Conservation (phyloP, 495 filamentous ascomycete species). For the Hapsidospora chrysogenum region DNA sequence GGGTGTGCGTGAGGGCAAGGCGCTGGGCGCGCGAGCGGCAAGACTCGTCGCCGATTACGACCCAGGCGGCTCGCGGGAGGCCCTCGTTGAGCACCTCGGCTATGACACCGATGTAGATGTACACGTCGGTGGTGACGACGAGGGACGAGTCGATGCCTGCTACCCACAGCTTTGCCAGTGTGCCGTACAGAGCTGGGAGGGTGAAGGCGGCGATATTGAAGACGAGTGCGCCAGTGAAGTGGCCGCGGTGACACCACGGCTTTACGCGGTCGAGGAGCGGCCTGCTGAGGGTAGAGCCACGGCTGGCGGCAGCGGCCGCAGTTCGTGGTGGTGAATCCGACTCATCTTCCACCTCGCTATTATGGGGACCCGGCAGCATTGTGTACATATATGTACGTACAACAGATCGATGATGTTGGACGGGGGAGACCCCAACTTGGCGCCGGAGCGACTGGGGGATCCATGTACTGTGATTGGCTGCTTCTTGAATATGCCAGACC, state of each 20-base stretch:
- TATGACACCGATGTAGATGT: constrained; percentile 42
- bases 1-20: constrained; percentile 42
- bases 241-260: constrained; percentile 4
- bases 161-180: constrained; percentile 59
- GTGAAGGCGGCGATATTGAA: constrained; percentile 50
- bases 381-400: too few relatives aligned
- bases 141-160: constrained; percentile 47
- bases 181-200: constrained; percentile 52
- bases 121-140: constrained; percentile 50
- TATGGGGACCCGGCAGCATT: too few relatives aligned
- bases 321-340: too few relatives aligned
- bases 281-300: too few relatives aligned
- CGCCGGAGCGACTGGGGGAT: too few relatives aligned
- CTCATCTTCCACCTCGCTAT: too few relatives aligned
- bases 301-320: too few relatives aligned
- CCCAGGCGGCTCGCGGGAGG: constrained; percentile 50
- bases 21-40: constrained; percentile 34
- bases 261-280: too few relatives aligned
- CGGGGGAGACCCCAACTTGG: too few relatives aligned
- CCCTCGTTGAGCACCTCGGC: constrained; percentile 60
- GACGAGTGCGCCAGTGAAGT: constrained; percentile 39
- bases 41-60: constrained; percentile 49
- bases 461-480: too few relatives aligned
- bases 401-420: too few relatives aligned
- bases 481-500: too few relatives aligned